Base-by-base conservation (phyloP, 2,329 filamentous ascomycete species). In the Hymenoscyphus salicellus region DNA sequence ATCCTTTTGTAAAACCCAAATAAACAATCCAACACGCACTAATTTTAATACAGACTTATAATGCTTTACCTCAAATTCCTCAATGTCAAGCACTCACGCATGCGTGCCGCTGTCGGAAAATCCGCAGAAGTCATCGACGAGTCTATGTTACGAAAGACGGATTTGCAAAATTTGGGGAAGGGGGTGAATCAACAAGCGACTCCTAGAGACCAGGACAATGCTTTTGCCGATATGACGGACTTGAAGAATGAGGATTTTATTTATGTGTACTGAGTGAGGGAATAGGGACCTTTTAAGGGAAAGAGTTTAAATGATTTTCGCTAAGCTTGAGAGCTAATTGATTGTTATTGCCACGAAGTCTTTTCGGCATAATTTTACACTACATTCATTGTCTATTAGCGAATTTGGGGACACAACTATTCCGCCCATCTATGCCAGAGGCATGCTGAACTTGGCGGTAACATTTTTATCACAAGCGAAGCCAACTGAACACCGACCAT, bases 181-280 rank as follows among this genome's bases (percentile, higher is more conserved):
- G 61, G 55, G 1, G 61, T 58, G 10, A 38, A 30, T 33, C 26
- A 63, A 32, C 32, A 62, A 16, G 52, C 33, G 16, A 57, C 52
- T 2, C 52, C 49, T n/a, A 46, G 61, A 30, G 61, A 63, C 17
- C 55, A 78, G 80, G 80, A 83, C 38, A 79, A 83, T 67, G 80
- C 81, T 1, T 84, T 85, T 69, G 81, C 82, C 52, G 86, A 89
- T 72, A 75, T 83, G 26, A 87, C 85, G 14, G 85, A 88, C 71
- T 74, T 84, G 70, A 77, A 83, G 74, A 88, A 88, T 67, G 85
- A 88, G 69, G 85, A 88, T 66, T 88, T 88, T 70, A 79, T 88
- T 6, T 88, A 84, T 74, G 80, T 88, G 20, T 68, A 65, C 49
- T 68, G 46, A 63, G 23, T 58, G 7, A 20, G 8, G 5, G 3